Percentiles rank a stretch among this genome's conserved stretches.
Evolutionary conservation across 495 filamentous ascomycete genomes (phyloP).

Genomic region (Podospora fimiseda): DNA sequence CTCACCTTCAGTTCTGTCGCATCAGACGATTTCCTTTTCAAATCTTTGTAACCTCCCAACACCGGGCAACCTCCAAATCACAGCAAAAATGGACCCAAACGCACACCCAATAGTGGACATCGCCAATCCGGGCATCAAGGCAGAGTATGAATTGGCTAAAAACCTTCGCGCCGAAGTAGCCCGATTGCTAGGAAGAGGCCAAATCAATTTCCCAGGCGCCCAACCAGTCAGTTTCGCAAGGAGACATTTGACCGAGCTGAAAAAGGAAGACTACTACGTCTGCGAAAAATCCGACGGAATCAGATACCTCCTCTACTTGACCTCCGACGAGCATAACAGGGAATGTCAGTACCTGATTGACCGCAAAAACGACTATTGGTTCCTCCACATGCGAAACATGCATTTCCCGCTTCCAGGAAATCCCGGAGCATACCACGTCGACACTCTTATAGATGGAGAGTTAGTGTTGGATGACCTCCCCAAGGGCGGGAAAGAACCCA

Average conservation of each 20-base stretch:
- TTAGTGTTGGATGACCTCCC: slow-evolving; percentile 70
- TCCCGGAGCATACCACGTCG: slow-evolving; percentile 60
- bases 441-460: slow-evolving; percentile 88
- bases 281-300: slow-evolving; percentile 98
- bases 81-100: slow-evolving; percentile 16
- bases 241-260: slow-evolving; percentile 73
- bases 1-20: too few relatives aligned
- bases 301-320: slow-evolving; percentile 86
- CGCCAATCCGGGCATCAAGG: slow-evolving; percentile 59
- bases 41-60: not conserved
- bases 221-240: slow-evolving; percentile 83
- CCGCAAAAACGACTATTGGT: slow-evolving; percentile 94
- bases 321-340: slow-evolving; percentile 51
- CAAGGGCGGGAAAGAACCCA: slow-evolving; percentile 58
- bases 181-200: slow-evolving; percentile 60
- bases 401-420: slow-evolving; percentile 72
- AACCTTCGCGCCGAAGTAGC: slow-evolving; percentile 70
- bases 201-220: slow-evolving; percentile 74
- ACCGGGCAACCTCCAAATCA: not conserved
- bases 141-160: slow-evolving; percentile 49
- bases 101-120: slow-evolving; percentile 35
- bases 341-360: slow-evolving; percentile 75
- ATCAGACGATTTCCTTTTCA: too few relatives aligned
- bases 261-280: slow-evolving; percentile 82
- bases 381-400: slow-evolving; percentile 53